A percentile compares a stretch with the other conserved stretches of the same genome.
phyloP scores from a whole-genome alignment of 331 rosid species.

The Phaseolus coccineus region DNA sequence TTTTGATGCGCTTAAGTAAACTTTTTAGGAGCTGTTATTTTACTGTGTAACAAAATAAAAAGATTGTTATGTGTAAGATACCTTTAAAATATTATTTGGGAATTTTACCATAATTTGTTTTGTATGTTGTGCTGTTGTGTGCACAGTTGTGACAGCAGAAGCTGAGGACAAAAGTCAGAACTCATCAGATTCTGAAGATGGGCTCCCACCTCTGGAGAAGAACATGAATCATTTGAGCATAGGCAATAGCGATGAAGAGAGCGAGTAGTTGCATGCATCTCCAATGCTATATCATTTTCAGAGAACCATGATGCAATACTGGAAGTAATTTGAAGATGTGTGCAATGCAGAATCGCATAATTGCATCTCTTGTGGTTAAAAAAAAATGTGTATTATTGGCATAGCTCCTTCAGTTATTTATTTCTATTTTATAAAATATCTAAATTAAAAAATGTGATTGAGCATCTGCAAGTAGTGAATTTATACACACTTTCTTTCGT shows the following conservation, averaged over 20 bases:
- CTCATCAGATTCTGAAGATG: constrained; percentile 82
- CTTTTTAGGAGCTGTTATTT: constrained; percentile 18
- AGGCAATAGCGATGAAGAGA: constrained; percentile 68
- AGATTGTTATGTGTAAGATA: neutral
- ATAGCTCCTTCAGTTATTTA: neutral
- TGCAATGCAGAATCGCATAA: constrained; percentile 5
- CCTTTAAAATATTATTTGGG: neutral
- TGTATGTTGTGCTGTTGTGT: constrained; percentile 44
- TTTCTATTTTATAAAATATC: neutral
- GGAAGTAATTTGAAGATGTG: constrained; percentile 29
- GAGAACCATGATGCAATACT: constrained; percentile 23
- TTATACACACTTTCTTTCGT: neutral
- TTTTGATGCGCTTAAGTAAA: neutral
- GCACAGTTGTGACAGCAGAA: constrained; percentile 43
- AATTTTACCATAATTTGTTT: constrained; percentile 15
- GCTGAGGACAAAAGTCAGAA: constrained; percentile 45
- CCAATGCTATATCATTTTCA: constrained; percentile 15
- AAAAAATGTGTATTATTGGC: neutral
- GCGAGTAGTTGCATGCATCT: constrained; percentile 52
- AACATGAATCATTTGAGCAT: constrained; percentile 81
- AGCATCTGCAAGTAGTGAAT: neutral
- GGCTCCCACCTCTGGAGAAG: constrained; percentile 91
- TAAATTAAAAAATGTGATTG: neutral
- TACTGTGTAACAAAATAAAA: constrained; percentile 3
- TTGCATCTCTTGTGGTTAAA: constrained; percentile 8